Evolutionary conservation across 495 filamentous ascomycete genomes (phyloP).

Genomic region (Aspergillus olivimuriae): DNA sequence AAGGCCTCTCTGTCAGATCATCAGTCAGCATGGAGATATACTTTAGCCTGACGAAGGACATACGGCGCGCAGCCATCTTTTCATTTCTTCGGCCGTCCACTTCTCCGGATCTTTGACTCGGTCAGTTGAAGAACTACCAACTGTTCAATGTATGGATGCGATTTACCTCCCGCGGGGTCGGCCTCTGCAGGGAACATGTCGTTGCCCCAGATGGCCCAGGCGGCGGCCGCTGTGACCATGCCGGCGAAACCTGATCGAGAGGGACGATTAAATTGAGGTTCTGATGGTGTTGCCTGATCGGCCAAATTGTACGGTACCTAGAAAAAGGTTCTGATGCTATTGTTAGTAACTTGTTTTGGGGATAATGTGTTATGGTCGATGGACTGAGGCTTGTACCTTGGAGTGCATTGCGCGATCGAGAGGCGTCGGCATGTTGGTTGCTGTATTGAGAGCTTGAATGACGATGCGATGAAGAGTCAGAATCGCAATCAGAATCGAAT

Average conservation of each 20-base stretch:
- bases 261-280: constrained; percentile 8
- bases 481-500: background rate
- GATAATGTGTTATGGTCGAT: background rate
- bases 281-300: background rate
- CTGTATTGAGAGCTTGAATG: too few relatives aligned
- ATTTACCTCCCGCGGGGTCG: constrained; percentile 70
- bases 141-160: background rate
- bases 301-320: constrained; percentile 44
- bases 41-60: constrained; percentile 27
- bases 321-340: constrained; percentile 44
- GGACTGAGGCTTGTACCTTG: constrained; percentile 42
- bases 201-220: constrained; percentile 76
- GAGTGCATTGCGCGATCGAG: constrained; percentile 75
- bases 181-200: constrained; percentile 66
- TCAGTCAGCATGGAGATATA: constrained; percentile 6
- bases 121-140: constrained; percentile 1
- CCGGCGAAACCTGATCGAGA: constrained; percentile 56
- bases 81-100: constrained; percentile 69
- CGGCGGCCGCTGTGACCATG: constrained; percentile 75
- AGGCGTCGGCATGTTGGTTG: constrained; percentile 56
- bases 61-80: constrained; percentile 71
- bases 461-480: too few relatives aligned
- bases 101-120: constrained; percentile 49
- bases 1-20: constrained; percentile 57
- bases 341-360: constrained; percentile 6